Evolutionary conservation across 2,329 filamentous ascomycete species (phyloP).

Genomic region (Alternaria alternata): DNA sequence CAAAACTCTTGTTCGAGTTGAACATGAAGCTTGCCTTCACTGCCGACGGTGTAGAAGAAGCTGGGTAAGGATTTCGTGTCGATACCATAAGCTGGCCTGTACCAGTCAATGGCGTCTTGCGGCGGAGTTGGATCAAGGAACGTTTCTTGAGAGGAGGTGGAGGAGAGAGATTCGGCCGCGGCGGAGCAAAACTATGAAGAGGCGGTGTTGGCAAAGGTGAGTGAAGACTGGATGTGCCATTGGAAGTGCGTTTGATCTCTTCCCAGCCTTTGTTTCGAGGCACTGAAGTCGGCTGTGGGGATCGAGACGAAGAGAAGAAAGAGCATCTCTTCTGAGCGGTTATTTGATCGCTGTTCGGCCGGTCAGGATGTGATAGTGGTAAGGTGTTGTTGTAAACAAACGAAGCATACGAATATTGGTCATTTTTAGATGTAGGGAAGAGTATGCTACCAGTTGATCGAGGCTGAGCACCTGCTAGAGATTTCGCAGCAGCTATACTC

Average conservation of each 20-base stretch:
- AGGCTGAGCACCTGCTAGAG: background rate
- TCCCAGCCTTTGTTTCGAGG: constrained; percentile 38
- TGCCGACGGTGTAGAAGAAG: constrained; percentile 20
- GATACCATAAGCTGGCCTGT: constrained; percentile 24
- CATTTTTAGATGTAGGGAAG: background rate
- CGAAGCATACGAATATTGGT: background rate
- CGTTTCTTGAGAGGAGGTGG: constrained; percentile 23
- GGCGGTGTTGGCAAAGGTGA: constrained; percentile 9
- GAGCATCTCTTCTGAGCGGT: background rate
- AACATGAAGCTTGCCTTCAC: constrained; percentile 29
- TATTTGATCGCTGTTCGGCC: background rate
- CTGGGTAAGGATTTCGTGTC: constrained; percentile 22
- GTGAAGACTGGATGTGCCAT: constrained; percentile 5
- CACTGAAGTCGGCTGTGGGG: constrained; percentile 4
- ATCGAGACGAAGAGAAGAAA: background rate
- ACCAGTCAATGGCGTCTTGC: constrained; percentile 28
- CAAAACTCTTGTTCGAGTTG: constrained; percentile 25
- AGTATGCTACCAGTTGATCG: constrained; percentile 12
- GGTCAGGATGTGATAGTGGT: background rate
- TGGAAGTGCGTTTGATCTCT: constrained; percentile 34
- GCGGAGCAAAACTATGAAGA: constrained; percentile 9
- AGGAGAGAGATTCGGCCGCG: constrained; percentile 14
- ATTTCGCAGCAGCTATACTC: background rate
- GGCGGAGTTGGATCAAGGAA: constrained; percentile 23
- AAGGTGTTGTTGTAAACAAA: constrained; percentile 1